Base-by-base conservation (phyloP, 768 basidiomycete species). In the Auricularia heimuer region DNA sequence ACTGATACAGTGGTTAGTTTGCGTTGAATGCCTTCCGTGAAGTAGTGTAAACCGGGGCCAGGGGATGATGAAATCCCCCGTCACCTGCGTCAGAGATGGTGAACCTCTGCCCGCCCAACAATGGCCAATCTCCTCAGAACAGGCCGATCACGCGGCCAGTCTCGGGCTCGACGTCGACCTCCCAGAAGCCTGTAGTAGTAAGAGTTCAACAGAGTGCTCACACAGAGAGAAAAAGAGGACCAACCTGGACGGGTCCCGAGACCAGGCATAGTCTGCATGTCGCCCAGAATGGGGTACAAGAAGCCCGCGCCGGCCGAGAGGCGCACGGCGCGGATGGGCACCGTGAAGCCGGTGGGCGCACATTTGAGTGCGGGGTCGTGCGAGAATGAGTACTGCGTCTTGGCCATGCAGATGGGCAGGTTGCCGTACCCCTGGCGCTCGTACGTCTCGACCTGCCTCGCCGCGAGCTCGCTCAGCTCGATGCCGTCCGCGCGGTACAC, bases 251-350 rank as follows among this genome's bases (percentile, higher is more conserved):
- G 86, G 66, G 93, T 97, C 33, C 88, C 92, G 51, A 97, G 83
- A 69, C 94, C 96, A 54, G 96, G 96, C 93, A 99, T 96, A 64
- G 94, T 98, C 75, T 92, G 90, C 92, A 99, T 98, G 74, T 95
- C 93, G 45, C 91, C 92, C n/a, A 91, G 81, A 67, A 98, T 83
- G 29, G 96, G 95, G 76, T 95, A 97, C 68, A 98, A 77, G 86
- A 98, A 98, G 33, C 92, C 92, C 65, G 95, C 94, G 54, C 96
- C 96, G 4, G 94, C 97, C 6, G 92, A 90, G 24, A 96, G 78
- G 60, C 90, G 81, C 58, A 98, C 90, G 64, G 87, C 85, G 37
- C 92, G 86, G 73, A 99, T 93, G 33, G 95, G 94, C 66, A 98
- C 79, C 8, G 86, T 94, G 79, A 99, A 99, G 34, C 93, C 95